Percentiles rank a stretch among this genome's conserved stretches.
Conservation (phyloP, 805 yeast species). For the Nakazawaea molendinolei region DNA sequence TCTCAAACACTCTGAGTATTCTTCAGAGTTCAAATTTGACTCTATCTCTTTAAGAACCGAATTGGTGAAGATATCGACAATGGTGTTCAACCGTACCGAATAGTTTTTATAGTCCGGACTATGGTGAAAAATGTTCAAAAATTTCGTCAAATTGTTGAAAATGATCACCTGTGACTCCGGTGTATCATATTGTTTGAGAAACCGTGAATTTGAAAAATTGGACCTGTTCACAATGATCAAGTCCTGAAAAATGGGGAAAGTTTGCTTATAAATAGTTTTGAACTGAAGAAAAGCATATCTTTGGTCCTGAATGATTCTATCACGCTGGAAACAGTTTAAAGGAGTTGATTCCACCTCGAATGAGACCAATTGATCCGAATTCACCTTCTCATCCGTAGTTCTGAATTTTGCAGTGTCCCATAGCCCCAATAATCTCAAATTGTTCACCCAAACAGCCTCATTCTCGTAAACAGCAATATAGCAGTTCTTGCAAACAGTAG, state of each 20-base stretch:
- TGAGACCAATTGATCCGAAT: neutral
- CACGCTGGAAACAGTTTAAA: slow-evolving; percentile 11
- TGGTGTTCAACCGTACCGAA: slow-evolving; percentile 37
- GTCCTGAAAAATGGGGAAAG: slow-evolving; percentile 24
- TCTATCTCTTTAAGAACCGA: slow-evolving; percentile 68
- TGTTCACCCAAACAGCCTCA: slow-evolving; percentile 20
- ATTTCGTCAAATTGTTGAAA: slow-evolving; percentile 23
- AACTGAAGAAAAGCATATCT: slow-evolving; percentile 14
- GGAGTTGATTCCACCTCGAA: slow-evolving; percentile 2
- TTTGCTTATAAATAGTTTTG: slow-evolving; percentile 19
- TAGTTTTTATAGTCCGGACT: slow-evolving; percentile 20
- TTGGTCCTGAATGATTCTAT: neutral
- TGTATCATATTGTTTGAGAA: slow-evolving; percentile 23
- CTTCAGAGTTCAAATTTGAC: slow-evolving; percentile 40
- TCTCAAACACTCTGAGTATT: slow-evolving; percentile 30
- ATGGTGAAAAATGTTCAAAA: slow-evolving; percentile 17
- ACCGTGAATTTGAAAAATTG: slow-evolving; percentile 24
- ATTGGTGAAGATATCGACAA: slow-evolving; percentile 63
- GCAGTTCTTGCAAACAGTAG: slow-evolving; percentile 21
- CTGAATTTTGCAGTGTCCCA: slow-evolving; percentile 16
- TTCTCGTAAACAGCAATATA: slow-evolving; percentile 17
- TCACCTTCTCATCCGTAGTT: neutral
- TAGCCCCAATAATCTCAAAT: slow-evolving; percentile 16
- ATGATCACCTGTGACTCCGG: slow-evolving; percentile 25
- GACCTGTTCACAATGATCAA: slow-evolving; percentile 25